These are phyloP conservation scores for Aspergillus nomiae DNA, from an alignment of 2,329 filamentous ascomycete species.

Conservation along the genomic window DNA sequence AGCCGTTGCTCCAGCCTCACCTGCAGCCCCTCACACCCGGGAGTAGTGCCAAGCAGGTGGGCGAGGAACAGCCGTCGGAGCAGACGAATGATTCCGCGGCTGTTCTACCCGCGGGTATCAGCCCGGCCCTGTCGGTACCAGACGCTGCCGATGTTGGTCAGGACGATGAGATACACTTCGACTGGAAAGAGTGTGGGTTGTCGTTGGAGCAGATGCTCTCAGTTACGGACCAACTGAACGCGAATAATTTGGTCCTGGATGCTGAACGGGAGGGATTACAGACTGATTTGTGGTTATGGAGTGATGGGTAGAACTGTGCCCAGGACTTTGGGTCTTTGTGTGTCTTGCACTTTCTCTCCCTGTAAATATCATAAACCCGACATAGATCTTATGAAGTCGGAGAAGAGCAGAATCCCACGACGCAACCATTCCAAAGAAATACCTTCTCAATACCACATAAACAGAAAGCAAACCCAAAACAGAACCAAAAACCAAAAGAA, in stretches of 20 bases:
- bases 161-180: slow-evolving; percentile 19
- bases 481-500: too few relatives aligned
- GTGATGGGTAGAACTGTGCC: slow-evolving; percentile 6
- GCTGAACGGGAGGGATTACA: slow-evolving; percentile 16
- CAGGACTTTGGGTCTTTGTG: not conserved
- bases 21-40: not conserved
- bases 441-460: not conserved
- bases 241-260: slow-evolving; percentile 19
- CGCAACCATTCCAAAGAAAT: not conserved
- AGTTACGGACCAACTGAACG: slow-evolving; percentile 22
- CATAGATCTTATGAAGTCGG: not conserved
- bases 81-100: not conserved
- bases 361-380: not conserved
- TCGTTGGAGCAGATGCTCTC: slow-evolving; percentile 26
- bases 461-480: not conserved
- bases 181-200: slow-evolving; percentile 24
- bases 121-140: not conserved
- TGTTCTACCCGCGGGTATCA: not conserved
- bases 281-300: slow-evolving; percentile 25
- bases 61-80: not conserved
- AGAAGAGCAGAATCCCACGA: not conserved
- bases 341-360: not conserved
- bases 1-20: slow-evolving; percentile 11
- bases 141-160: not conserved
- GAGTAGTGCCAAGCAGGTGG: not conserved